Conservation (phyloP, 2,329 filamentous ascomycete species). For the Ophiocordyceps sinensis region DNA sequence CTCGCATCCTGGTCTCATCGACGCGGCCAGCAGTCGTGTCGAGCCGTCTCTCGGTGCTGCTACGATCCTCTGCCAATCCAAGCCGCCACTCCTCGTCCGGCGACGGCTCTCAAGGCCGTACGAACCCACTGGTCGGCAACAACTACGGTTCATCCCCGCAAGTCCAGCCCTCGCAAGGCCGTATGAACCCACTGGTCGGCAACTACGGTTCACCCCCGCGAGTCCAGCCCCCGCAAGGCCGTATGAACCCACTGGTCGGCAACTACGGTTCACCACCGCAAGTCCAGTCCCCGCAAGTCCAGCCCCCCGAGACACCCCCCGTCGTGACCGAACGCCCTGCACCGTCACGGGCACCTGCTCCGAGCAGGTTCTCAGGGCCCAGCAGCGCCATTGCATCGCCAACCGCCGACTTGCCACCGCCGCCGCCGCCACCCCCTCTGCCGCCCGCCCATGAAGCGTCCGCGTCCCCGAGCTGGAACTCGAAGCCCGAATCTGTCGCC, state of each 20-base stretch:
- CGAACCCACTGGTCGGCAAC: constrained; percentile 18
- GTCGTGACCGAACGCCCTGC: too few relatives aligned
- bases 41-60: constrained; percentile 16
- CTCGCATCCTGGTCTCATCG: constrained; percentile 12
- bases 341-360: too few relatives aligned
- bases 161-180: constrained; percentile 4
- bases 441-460: too few relatives aligned
- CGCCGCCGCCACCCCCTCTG: too few relatives aligned
- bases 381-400: too few relatives aligned
- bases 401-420: too few relatives aligned
- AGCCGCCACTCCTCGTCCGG: constrained; percentile 1
- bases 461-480: neutral
- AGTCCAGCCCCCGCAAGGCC: too few relatives aligned
- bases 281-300: too few relatives aligned
- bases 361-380: too few relatives aligned
- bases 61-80: constrained; percentile 5
- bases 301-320: too few relatives aligned
- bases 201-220: constrained; percentile 3
- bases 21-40: constrained; percentile 3
- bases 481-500: neutral
- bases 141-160: neutral
- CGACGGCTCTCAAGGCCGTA: constrained; percentile 5
- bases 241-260: neutral
- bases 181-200: constrained; percentile 17
- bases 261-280: neutral